phyloP scores from a whole-genome alignment of 2,329 filamentous ascomycete genomes.

The Cercospora sojina region DNA sequence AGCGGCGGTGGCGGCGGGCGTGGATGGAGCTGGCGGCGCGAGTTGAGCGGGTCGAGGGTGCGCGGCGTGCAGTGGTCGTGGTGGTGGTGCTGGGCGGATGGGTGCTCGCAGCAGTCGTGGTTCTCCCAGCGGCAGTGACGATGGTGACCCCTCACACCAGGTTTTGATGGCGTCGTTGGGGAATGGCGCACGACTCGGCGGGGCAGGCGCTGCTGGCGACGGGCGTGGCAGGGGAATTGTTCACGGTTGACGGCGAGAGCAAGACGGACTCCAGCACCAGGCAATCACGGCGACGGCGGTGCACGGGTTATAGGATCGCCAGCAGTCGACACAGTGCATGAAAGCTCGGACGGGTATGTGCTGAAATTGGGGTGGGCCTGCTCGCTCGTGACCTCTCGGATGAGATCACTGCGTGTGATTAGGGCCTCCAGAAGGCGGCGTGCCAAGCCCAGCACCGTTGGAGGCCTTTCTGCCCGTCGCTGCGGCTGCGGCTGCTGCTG shows the following conservation, averaged over 20 bases:
- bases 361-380: neutral
- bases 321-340: neutral
- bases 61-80: neutral
- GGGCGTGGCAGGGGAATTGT: neutral
- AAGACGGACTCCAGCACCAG: neutral
- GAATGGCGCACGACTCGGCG: neutral
- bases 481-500: neutral
- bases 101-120: neutral
- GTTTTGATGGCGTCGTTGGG: neutral
- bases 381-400: conserved; percentile 1
- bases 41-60: neutral
- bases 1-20: neutral
- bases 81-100: conserved; percentile 9
- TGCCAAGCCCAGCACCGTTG: neutral
- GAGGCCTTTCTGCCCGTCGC: neutral
- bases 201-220: neutral
- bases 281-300: neutral
- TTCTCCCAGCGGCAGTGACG: neutral
- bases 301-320: neutral
- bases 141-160: neutral
- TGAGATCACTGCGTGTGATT: neutral
- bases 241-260: neutral
- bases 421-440: neutral
- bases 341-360: conserved; percentile 1
- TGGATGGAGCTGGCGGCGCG: neutral